These are phyloP conservation scores for Sphagnum contortum DNA, from an alignment of 225 moss, liverwort and hornwort species.

Conservation along the genomic window DNA sequence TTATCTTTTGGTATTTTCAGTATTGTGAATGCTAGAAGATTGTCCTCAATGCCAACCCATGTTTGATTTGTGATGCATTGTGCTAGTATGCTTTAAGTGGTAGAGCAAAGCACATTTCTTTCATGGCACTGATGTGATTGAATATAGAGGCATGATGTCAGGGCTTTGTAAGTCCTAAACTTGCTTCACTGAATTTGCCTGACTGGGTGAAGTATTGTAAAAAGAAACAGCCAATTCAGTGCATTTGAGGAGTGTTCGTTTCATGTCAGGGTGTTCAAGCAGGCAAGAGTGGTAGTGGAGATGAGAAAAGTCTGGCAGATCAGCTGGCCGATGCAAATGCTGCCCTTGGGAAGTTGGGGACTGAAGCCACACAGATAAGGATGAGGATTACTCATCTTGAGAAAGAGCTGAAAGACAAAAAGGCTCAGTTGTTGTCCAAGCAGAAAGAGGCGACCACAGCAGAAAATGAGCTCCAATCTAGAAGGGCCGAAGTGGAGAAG, in stretches of 20 bases:
- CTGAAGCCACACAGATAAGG: conserved; percentile 67
- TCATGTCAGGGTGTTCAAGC: conserved; percentile 73
- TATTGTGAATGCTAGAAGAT: no score
- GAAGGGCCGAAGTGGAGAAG: conserved; percentile 69
- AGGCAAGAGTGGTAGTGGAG: conserved; percentile 88
- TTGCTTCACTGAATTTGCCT: no score
- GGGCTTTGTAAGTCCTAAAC: no score
- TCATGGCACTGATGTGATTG: no score
- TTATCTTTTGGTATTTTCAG: neutral
- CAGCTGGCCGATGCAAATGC: conserved; percentile 88
- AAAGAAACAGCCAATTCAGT: no score
- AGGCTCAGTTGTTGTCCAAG: conserved; percentile 60
- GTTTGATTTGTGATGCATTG: no score
- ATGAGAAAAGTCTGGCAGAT: conserved; percentile 82
- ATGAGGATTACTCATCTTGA: conserved; percentile 81
- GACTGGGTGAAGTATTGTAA: no score
- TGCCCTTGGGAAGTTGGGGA: conserved; percentile 60
- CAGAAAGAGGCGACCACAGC: conserved; percentile 72
- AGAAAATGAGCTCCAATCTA: conserved; percentile 58
- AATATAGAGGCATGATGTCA: no score
- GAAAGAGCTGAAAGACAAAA: conserved; percentile 74
- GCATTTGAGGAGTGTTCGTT: no score
- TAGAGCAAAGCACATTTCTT: no score
- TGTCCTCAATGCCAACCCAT: no score
- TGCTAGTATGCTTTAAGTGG: no score